These are phyloP conservation scores for Zopfochytrium polystomum DNA, from an alignment of 371 early-diverging fungal species.

Conservation along the genomic window DNA sequence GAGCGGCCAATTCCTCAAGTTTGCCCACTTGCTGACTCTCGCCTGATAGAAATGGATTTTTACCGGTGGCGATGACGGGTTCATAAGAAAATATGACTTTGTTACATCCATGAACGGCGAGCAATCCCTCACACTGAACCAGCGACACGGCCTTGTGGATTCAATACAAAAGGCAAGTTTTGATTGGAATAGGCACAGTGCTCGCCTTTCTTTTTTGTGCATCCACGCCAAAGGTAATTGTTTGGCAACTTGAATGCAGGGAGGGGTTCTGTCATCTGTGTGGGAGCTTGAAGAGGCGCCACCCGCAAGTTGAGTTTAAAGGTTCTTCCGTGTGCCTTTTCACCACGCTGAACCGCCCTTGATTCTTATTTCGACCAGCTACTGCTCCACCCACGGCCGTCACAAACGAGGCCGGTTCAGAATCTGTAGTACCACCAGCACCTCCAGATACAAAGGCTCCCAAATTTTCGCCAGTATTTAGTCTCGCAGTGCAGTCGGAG, in stretches of 20 bases:
- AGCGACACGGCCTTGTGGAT: slow-evolving; percentile 81
- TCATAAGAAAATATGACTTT: slow-evolving; percentile 89
- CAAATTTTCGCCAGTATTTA: slow-evolving; percentile 84
- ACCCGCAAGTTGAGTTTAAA: slow-evolving; percentile 2
- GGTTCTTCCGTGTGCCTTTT: neutral
- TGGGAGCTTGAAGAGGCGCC: slow-evolving; percentile 84
- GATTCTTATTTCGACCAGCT: neutral
- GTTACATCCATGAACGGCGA: slow-evolving; percentile 83
- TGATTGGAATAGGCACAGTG: too few species aligned
- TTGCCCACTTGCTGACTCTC: neutral
- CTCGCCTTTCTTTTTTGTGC: too few species aligned
- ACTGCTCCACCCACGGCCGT: neutral
- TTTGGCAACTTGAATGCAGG: slow-evolving; percentile 37
- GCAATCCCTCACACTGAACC: slow-evolving; percentile 73
- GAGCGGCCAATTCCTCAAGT: neutral
- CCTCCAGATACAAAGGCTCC: slow-evolving; percentile 1
- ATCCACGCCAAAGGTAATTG: too few species aligned
- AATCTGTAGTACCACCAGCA: too few species aligned
- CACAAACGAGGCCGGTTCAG: too few species aligned
- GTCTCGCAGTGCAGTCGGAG: slow-evolving; percentile 87
- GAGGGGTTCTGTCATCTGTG: slow-evolving; percentile 80
- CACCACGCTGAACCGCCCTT: neutral
- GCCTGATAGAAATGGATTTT: slow-evolving; percentile 72
- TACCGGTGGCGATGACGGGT: slow-evolving; percentile 90
- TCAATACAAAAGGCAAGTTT: slow-evolving; percentile 79